Conservation (phyloP, 2,329 filamentous ascomycete species). For the Furcasterigmium furcatum region DNA sequence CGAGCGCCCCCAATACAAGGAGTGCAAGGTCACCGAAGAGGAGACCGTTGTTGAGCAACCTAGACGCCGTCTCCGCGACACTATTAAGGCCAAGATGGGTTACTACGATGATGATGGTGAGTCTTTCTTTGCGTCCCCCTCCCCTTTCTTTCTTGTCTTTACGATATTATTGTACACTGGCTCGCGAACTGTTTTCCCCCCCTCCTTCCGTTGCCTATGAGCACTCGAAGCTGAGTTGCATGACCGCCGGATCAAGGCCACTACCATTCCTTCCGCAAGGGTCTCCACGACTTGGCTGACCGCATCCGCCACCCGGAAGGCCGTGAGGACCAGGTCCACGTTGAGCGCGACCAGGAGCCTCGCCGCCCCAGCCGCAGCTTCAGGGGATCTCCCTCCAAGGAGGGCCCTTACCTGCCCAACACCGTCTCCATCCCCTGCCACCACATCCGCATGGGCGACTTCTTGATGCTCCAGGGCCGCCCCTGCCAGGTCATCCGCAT, state of each 20-base stretch:
- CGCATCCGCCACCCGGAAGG: constrained; percentile 45
- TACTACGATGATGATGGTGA: constrained; percentile 63
- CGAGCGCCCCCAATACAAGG: constrained; percentile 44
- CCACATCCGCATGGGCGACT: constrained; percentile 98
- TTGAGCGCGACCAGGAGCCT: constrained; percentile 40
- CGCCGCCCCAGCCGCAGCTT: constrained; percentile 19
- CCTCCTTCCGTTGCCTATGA: constrained; percentile 10
- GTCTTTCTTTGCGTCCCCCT: constrained; percentile 16
- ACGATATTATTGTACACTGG: background rate
- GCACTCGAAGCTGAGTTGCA: constrained; percentile 13
- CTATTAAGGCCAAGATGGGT: constrained; percentile 56
- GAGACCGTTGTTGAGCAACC: constrained; percentile 54
- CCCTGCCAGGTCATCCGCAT: constrained; percentile 99
- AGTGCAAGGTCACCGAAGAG: constrained; percentile 58
- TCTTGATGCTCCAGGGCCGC: constrained; percentile 97
- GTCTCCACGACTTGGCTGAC: constrained; percentile 55
- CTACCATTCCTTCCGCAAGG: constrained; percentile 57
- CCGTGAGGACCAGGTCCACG: constrained; percentile 39
- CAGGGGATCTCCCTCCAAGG: constrained; percentile 11
- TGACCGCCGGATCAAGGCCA: constrained; percentile 37
- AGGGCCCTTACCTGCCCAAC: constrained; percentile 54
- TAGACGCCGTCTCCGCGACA: constrained; percentile 26
- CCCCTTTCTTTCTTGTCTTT: background rate
- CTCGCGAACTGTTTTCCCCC: constrained; percentile 3
- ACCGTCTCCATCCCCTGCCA: constrained; percentile 98